phyloP scores from a whole-genome alignment of 441 rosid species.

The Caryocar brasiliense region DNA sequence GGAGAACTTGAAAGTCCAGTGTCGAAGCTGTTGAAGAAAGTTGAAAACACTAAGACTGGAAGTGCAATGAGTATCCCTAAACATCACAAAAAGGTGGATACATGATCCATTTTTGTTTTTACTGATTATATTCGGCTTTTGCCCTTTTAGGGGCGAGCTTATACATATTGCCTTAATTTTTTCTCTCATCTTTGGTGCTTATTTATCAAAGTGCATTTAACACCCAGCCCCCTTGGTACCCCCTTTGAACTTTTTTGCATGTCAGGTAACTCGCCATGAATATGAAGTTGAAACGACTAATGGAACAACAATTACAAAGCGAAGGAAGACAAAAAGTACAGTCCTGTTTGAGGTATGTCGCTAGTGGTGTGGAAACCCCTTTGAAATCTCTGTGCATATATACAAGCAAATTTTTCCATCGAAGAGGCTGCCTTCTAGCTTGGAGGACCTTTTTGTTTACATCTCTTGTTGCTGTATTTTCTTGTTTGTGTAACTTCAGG shows the following conservation, averaged over 20 bases:
- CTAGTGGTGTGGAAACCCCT: background rate
- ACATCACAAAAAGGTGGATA: slow-evolving; percentile 54
- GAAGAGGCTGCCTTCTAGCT: background rate
- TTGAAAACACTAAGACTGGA: slow-evolving; percentile 38
- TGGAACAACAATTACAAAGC: slow-evolving; percentile 61
- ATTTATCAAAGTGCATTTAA: too few species aligned
- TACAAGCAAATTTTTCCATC: background rate
- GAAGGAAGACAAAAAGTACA: slow-evolving; percentile 60
- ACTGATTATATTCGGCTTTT: too few species aligned
- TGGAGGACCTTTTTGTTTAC: background rate
- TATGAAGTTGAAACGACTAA: slow-evolving; percentile 62
- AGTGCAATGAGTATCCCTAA: slow-evolving; percentile 40
- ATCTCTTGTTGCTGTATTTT: slow-evolving; percentile 3
- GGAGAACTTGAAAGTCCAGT: slow-evolving; percentile 48
- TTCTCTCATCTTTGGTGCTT: too few species aligned
- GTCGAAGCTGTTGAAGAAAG: slow-evolving; percentile 44
- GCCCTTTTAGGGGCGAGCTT: too few species aligned
- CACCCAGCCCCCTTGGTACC: too few species aligned
- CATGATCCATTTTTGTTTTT: background rate
- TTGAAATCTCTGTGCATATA: background rate
- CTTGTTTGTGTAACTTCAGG: slow-evolving; percentile 32
- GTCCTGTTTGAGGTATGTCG: slow-evolving; percentile 67
- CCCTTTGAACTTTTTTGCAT: slow-evolving; percentile 8
- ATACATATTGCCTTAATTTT: too few species aligned
- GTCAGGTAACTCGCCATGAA: slow-evolving; percentile 67